Conservation (phyloP, 2,329 filamentous ascomycete species). For the Diaporthe sp. region DNA sequence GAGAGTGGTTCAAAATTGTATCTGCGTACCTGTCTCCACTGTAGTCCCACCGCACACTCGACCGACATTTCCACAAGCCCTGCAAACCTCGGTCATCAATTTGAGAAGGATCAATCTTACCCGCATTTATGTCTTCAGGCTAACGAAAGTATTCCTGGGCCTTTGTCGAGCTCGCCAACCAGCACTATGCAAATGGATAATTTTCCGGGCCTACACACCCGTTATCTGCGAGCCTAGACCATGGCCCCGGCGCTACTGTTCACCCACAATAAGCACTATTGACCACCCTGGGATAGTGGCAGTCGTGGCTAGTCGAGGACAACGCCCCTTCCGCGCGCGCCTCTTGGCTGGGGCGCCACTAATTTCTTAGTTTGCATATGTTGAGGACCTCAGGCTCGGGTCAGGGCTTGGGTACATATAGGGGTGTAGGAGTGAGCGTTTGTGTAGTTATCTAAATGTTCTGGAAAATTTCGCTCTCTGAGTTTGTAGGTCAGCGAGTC, state of each 20-base stretch:
- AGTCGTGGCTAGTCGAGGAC: not conserved
- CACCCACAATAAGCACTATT: constrained; percentile 16
- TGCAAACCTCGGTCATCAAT: not conserved
- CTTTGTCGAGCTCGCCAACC: not conserved
- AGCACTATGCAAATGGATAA: not conserved
- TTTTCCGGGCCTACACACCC: not conserved
- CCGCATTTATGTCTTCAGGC: not conserved
- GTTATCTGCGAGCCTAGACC: constrained; percentile 1
- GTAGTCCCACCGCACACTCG: not conserved
- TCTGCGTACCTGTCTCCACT: not conserved
- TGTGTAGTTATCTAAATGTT: not conserved
- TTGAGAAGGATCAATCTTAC: not conserved
- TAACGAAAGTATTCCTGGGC: not conserved
- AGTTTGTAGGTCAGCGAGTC: not conserved
- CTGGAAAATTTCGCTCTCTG: not conserved
- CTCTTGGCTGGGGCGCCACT: not conserved
- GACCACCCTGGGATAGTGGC: not conserved
- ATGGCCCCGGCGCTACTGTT: not conserved
- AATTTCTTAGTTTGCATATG: not conserved
- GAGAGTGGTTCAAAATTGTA: not conserved
- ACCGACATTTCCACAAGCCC: not conserved
- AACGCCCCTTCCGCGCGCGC: not conserved
- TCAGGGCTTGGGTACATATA: not conserved
- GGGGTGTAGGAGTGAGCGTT: not conserved
- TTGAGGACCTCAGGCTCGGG: too few relatives aligned